Conservation (phyloP, 2,329 filamentous ascomycete genomes). For the Shiraia sp. region DNA sequence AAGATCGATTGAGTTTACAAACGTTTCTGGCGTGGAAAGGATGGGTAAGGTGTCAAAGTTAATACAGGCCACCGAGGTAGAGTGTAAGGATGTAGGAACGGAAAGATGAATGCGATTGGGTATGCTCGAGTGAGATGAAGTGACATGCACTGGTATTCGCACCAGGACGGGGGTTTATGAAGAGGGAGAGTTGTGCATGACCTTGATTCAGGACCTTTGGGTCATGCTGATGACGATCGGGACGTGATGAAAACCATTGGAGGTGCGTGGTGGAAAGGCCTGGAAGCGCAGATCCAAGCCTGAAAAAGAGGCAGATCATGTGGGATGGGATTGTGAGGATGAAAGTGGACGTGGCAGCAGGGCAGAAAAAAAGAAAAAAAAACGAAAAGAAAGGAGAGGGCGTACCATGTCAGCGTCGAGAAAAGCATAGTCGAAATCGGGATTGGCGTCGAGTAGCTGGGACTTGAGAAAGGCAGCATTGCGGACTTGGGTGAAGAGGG, state of each 20-base stretch:
- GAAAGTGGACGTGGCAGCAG: neutral
- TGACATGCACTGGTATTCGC: no score
- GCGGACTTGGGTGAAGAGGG: slow-evolving; percentile 73
- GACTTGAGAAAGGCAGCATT: slow-evolving; percentile 79
- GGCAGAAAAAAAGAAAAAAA: slow-evolving; percentile 1
- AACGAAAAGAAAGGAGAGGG: slow-evolving; percentile 5
- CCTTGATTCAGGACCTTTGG: no score
- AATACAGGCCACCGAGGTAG: no score
- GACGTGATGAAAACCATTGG: no score
- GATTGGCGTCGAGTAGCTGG: slow-evolving; percentile 83
- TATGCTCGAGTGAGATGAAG: no score
- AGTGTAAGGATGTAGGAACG: no score
- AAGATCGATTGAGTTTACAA: neutral
- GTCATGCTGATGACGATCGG: no score
- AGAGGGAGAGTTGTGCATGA: neutral
- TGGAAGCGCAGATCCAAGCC: neutral
- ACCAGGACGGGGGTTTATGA: no score
- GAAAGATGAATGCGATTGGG: no score
- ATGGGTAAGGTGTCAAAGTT: no score
- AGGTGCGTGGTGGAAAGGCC: neutral
- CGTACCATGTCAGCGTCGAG: slow-evolving; percentile 79
- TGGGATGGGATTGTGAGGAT: neutral
- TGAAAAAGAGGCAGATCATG: neutral
- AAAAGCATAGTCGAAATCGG: slow-evolving; percentile 89
- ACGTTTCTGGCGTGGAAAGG: no score